Evolutionary conservation across 2,329 filamentous ascomycete genomes (phyloP).

Genomic region (Claviceps paspali): DNA sequence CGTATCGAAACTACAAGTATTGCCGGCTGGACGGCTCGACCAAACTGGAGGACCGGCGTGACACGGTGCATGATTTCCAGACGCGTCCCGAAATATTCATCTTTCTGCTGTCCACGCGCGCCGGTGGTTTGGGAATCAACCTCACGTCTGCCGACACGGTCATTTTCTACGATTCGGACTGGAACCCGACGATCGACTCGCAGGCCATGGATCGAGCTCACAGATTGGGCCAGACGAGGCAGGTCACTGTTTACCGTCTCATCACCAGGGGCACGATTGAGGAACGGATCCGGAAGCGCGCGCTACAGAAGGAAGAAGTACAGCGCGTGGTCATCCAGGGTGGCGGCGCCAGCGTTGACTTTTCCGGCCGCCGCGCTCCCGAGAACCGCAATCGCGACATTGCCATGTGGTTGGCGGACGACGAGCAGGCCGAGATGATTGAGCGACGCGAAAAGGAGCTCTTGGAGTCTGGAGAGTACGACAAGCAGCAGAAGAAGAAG

Average conservation of each 20-base stretch:
- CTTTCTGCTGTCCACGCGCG: constrained; percentile 88
- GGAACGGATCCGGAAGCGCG: constrained; percentile 92
- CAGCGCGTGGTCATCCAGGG: constrained; percentile 93
- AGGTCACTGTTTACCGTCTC: constrained; percentile 94
- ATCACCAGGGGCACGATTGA: constrained; percentile 96
- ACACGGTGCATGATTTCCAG: constrained; percentile 95
- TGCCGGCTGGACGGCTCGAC: constrained; percentile 92
- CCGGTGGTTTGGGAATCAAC: constrained; percentile 96
- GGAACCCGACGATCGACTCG: constrained; percentile 97
- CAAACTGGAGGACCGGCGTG: constrained; percentile 89
- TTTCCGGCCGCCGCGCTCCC: constrained; percentile 74
- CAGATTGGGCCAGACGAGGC: constrained; percentile 86
- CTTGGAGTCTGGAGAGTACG: constrained; percentile 53
- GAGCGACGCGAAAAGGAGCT: constrained; percentile 85
- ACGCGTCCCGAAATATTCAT: constrained; percentile 90
- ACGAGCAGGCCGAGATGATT: constrained; percentile 88
- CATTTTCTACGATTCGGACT: constrained; percentile 99
- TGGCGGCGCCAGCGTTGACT: constrained; percentile 82
- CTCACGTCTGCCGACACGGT: constrained; percentile 92
- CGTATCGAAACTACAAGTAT: constrained; percentile 98
- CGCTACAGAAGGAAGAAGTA: constrained; percentile 95
- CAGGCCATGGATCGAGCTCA: constrained; percentile 99
- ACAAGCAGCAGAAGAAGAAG: constrained; percentile 49
- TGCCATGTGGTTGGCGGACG: constrained; percentile 95
- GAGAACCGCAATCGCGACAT: constrained; percentile 97